These are phyloP conservation scores for Starmerella riodocensis DNA, from an alignment of 805 yeast genomes.

Conservation along the genomic window DNA sequence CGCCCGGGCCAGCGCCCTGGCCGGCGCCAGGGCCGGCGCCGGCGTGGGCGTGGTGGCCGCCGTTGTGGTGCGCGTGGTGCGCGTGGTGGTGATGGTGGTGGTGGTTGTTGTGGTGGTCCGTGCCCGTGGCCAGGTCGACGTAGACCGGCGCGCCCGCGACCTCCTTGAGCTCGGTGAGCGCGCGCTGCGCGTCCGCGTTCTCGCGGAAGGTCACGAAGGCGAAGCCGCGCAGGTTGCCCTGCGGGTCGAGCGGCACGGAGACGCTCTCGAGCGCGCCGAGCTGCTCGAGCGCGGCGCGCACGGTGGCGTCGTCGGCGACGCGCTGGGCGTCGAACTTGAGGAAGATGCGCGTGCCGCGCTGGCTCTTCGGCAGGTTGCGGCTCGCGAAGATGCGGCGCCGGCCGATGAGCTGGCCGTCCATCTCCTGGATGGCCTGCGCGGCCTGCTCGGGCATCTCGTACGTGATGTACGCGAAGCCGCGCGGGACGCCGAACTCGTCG, in stretches of 20 bases:
- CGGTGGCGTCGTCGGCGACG: constrained; percentile 15
- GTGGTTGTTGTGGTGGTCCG: constrained; percentile 2
- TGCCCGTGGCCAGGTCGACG: constrained; percentile 36
- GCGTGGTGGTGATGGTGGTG: too few relatives aligned
- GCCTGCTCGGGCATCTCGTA: constrained; percentile 16
- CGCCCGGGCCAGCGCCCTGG: not conserved
- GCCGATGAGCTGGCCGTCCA: constrained; percentile 20
- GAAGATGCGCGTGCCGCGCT: constrained; percentile 35
- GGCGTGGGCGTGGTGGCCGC: too few relatives aligned
- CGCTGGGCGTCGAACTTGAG: constrained; percentile 30
- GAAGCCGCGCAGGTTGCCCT: constrained; percentile 36
- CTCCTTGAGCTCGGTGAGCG: constrained; percentile 38
- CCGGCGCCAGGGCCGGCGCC: too few relatives aligned
- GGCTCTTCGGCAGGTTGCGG: constrained; percentile 48
- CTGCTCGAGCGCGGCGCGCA: constrained; percentile 33
- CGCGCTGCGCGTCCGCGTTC: constrained; percentile 33
- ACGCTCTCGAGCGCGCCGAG: constrained; percentile 40
- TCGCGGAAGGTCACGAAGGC: constrained; percentile 40
- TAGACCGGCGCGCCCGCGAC: constrained; percentile 29
- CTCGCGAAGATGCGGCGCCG: constrained; percentile 37
- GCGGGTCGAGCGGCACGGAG: constrained; percentile 38
- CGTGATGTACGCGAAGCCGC: constrained; percentile 22
- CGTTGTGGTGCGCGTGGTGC: too few relatives aligned
- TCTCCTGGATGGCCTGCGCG: constrained; percentile 16
- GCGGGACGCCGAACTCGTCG: constrained; percentile 19